Evolutionary conservation across 768 basidiomycete genomes (phyloP), one percentile per base, ranked within the genome.

Genomic region (Trichaptum fuscoviolaceum): DNA sequence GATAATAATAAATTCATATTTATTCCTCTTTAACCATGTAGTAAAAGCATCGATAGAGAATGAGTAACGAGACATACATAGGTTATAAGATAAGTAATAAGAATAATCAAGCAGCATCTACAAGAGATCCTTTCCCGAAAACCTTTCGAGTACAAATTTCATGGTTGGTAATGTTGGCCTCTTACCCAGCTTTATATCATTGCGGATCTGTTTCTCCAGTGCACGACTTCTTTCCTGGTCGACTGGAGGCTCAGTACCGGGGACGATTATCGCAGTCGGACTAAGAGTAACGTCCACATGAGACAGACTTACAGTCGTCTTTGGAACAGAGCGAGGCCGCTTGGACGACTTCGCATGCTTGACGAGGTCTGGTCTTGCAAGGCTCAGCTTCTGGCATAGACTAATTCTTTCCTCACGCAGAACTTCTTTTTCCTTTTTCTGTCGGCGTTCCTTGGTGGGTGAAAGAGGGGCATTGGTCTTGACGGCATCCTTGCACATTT

Each of bases 341-440:
- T 52, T 52, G 42, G 10, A 20, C 20, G 15, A 12, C 42, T 52
- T 52, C 42, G 15, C 42, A 52, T 15, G 3, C 20, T 52, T 52
- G 1, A 81, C 78, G 8, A 79, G 76, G 64, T 82, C 78, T 1
- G 84, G 85, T 27, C 80, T 78, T 12, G 82, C 82, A 17, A 70
- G 71, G 4, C 79, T 77, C 18, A 86, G 73, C 35, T 78, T 80
- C 42, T 82, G 79, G 0, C 79, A 80, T 57, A 72, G 73, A 35
- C 64, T 67, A 25, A 66, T 68, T 52, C 73, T 69, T 58, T 73
- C 67, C 23, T 64, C 34, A 66, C 66, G 2, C 70, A 72, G 1
- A 70, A 0, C 57, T 42, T 52, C 42, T 12, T 52, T 52, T 20
- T 52, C 42, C 20, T 52, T 52, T 20, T 52, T 52, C 3, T 12